phyloP scores from a whole-genome alignment of 2,329 filamentous ascomycete genomes.

The Beauveria bassiana region DNA sequence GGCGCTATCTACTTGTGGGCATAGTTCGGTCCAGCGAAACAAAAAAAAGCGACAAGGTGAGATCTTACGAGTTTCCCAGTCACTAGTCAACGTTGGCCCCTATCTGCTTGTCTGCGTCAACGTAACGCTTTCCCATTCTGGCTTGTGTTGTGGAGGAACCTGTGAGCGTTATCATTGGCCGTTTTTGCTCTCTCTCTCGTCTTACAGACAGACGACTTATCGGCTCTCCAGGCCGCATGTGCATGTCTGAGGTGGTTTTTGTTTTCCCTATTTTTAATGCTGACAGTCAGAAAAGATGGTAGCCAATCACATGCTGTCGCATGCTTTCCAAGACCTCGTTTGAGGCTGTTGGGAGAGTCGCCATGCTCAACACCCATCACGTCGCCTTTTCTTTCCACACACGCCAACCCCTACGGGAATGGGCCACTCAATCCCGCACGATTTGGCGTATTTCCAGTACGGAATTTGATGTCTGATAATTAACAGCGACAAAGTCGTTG shows the following conservation, averaged over 20 bases:
- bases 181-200: too few relatives aligned
- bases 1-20: background rate
- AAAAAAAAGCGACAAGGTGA: background rate
- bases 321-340: background rate
- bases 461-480: background rate
- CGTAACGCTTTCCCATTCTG: slow-evolving; percentile 8
- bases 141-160: too few relatives aligned
- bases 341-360: background rate
- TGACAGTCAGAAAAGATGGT: background rate
- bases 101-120: background rate
- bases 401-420: slow-evolving; percentile 5
- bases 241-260: background rate
- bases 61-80: slow-evolving; percentile 9
- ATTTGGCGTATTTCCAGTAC: background rate
- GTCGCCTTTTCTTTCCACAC: background rate
- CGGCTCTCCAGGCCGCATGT: background rate
- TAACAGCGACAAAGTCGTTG: background rate
- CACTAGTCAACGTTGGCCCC: too few relatives aligned
- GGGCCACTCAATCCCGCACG: background rate
- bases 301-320: background rate
- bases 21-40: background rate
- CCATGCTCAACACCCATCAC: background rate
- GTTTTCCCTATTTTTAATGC: background rate
- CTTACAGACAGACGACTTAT: background rate
- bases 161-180: background rate